These are phyloP conservation scores for Stemphylium beticola DNA, from an alignment of 2,329 filamentous ascomycete genomes.

Conservation along the genomic window DNA sequence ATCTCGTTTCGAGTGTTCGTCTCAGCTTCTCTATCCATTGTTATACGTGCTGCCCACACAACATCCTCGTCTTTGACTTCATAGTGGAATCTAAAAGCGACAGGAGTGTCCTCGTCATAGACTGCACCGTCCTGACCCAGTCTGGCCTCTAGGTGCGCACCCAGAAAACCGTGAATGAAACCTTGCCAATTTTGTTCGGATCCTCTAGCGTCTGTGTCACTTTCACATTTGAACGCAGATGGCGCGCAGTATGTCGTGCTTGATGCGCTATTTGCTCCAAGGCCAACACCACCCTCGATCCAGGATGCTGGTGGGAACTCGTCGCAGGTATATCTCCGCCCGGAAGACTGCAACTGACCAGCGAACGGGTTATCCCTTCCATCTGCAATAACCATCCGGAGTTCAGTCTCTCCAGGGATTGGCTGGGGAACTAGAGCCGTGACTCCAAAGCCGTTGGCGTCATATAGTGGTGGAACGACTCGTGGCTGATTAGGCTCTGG, in stretches of 20 bases:
- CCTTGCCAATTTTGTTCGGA: constrained; percentile 17
- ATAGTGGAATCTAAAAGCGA: not conserved
- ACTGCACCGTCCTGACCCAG: not conserved
- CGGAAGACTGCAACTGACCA: not conserved
- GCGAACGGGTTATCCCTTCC: not conserved
- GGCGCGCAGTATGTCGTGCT: constrained; percentile 10
- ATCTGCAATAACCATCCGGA: not conserved
- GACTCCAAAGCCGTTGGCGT: not conserved
- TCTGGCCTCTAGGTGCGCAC: not conserved
- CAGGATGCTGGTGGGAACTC: constrained; percentile 39
- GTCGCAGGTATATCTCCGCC: constrained; percentile 34
- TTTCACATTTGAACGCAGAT: not conserved
- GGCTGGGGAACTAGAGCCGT: constrained; percentile 12
- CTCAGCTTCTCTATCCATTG: too few relatives aligned
- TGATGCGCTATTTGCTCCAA: constrained; percentile 1
- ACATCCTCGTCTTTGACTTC: not conserved
- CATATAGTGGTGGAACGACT: constrained; percentile 13
- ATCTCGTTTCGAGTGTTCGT: not conserved
- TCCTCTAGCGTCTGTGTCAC: not conserved
- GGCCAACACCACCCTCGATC: constrained; percentile 35
- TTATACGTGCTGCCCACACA: not conserved
- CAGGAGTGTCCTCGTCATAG: not conserved
- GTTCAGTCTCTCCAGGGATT: not conserved
- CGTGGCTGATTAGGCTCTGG: constrained; percentile 15
- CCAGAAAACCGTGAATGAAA: constrained; percentile 1